These are phyloP conservation scores for Neonectria hederae DNA, from an alignment of 2,329 filamentous ascomycete genomes.

Conservation along the genomic window DNA sequence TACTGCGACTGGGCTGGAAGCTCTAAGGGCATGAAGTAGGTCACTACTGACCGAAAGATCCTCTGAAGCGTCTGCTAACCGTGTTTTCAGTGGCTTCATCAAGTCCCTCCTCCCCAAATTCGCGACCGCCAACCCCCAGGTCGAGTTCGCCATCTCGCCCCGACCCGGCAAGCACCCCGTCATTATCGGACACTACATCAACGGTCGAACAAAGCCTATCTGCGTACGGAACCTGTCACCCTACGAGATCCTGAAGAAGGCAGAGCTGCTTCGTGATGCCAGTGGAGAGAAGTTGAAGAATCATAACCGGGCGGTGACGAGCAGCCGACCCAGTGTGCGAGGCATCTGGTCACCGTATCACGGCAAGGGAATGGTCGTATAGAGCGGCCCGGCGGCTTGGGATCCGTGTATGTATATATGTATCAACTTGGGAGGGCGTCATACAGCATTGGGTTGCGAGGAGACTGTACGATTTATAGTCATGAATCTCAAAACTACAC, in stretches of 20 bases:
- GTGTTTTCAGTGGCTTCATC: constrained; percentile 75
- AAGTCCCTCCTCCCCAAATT: constrained; percentile 79
- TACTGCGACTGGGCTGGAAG: constrained; percentile 98
- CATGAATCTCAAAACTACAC: constrained; percentile 33
- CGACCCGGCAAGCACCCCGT: constrained; percentile 91
- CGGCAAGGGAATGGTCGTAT: constrained; percentile 65
- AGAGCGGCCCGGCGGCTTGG: constrained; percentile 32
- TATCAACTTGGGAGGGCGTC: constrained; percentile 34
- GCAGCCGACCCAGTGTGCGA: constrained; percentile 72
- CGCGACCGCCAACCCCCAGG: constrained; percentile 81
- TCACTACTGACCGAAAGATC: background rate
- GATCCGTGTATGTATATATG: constrained; percentile 42
- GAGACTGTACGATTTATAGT: constrained; percentile 41
- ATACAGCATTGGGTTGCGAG: constrained; percentile 44
- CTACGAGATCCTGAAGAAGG: constrained; percentile 83
- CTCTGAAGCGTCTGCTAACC: constrained; percentile 39
- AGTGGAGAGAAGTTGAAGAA: constrained; percentile 78
- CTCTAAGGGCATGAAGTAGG: constrained; percentile 93
- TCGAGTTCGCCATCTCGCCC: constrained; percentile 92
- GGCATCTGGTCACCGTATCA: constrained; percentile 78
- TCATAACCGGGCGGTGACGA: constrained; percentile 70
- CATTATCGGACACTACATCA: constrained; percentile 91
- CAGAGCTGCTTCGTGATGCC: constrained; percentile 74
- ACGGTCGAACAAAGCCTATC: constrained; percentile 83
- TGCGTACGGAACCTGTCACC: constrained; percentile 89